Percentiles rank a stretch among this genome's conserved stretches.
These are phyloP conservation scores for Globisporangium radiosum DNA, from an alignment of 352 stramenopile species.

Conservation along the genomic window DNA sequence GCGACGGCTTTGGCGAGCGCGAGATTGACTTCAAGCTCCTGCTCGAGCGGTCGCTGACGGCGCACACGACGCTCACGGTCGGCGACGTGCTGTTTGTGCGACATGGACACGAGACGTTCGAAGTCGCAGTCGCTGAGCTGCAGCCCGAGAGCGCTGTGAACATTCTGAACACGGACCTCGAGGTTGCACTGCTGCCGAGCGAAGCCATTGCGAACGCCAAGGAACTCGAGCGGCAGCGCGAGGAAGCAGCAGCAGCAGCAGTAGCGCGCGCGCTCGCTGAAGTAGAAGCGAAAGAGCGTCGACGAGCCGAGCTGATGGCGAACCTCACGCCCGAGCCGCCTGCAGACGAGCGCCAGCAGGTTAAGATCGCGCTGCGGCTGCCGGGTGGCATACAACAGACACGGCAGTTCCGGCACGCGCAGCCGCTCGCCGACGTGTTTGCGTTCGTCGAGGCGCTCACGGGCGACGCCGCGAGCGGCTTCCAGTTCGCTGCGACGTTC, in stretches of 20 bases:
- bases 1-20: conserved; percentile 60
- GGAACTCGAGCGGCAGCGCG: conserved; percentile 23
- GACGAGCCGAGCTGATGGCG: conserved; percentile 31
- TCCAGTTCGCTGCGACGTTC: conserved; percentile 53
- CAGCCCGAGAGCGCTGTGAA: conserved; percentile 48
- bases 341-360: conserved; percentile 28
- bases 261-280: conserved; percentile 18
- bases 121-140: conserved; percentile 58
- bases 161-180: conserved; percentile 79
- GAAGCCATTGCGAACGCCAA: conserved; percentile 41
- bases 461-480: conserved; percentile 29
- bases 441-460: conserved; percentile 46
- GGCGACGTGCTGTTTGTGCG: conserved; percentile 74
- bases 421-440: conserved; percentile 33
- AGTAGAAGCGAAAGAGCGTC: conserved; percentile 30
- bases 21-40: conserved; percentile 81
- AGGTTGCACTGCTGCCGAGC: conserved; percentile 71
- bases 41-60: conserved; percentile 63
- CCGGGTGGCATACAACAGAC: conserved; percentile 36
- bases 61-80: conserved; percentile 69
- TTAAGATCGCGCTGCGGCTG: conserved; percentile 45
- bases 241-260: conserved; percentile 20
- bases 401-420: conserved; percentile 35
- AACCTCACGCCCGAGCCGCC: conserved; percentile 31
- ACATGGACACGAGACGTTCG: conserved; percentile 68